Evolutionary conservation across 495 filamentous ascomycete species (phyloP).

Genomic region (Penicillium samsonianum): DNA sequence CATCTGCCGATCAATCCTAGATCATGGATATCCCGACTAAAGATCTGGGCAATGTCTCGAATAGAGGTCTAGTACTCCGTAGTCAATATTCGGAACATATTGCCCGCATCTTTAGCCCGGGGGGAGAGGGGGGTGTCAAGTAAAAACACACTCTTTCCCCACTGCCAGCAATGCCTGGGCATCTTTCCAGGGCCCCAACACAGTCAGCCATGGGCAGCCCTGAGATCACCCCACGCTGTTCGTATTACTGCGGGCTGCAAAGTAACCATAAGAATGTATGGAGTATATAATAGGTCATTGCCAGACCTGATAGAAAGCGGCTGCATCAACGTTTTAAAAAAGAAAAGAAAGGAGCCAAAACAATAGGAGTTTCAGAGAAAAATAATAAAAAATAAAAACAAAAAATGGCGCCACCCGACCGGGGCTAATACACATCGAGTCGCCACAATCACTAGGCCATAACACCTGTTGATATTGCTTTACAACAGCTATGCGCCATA

Average conservation of each 20-base stretch:
- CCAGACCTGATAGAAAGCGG: neutral
- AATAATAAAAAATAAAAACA: neutral
- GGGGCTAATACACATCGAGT: neutral
- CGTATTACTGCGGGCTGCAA: neutral
- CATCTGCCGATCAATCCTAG: neutral
- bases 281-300: neutral
- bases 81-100: neutral
- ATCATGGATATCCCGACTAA: neutral
- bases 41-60: neutral
- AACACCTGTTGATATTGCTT: neutral
- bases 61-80: neutral
- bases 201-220: constrained; percentile 1
- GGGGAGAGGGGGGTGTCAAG: neutral
- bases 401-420: neutral
- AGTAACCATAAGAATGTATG: constrained; percentile 2
- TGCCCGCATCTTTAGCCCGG: neutral
- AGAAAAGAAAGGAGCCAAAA: neutral
- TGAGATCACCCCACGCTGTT: constrained; percentile 5
- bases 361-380: neutral
- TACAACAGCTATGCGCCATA: neutral
- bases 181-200: neutral
- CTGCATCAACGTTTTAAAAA: constrained; percentile 1
- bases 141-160: neutral
- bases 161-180: constrained; percentile 5
- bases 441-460: neutral